Base-by-base conservation (phyloP, 2,329 filamentous ascomycete genomes). In the Incumbomyces lentus region DNA sequence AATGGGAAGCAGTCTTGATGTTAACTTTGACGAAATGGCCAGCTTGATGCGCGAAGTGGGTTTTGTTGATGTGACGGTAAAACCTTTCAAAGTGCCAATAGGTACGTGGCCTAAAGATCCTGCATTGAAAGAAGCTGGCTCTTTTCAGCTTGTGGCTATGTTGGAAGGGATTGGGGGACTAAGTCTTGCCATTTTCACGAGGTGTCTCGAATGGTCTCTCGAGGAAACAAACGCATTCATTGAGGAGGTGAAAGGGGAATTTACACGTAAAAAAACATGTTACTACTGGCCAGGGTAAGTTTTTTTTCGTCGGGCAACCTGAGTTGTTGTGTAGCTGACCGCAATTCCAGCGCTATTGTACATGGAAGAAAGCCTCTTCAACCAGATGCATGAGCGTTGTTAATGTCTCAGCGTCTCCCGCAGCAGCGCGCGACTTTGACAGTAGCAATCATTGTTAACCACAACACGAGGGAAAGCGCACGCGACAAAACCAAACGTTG, bases 101-200 rank as follows among this genome's bases (percentile, higher is more conserved):
- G 62, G 61, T 2, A 45, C 55, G 6, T 64, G 62, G 62, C 52
- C 58, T 1, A 60, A 52, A 36, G 58, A 63, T 34, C 48, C 51
- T 11, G 30, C 49, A 6, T 47, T 62, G 31, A 61, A 63, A 44
- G 53, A 61, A 18, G 47, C 47, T 26, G 51, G 51, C 11, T 39
- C 41, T 14, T 49, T 43, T 38, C 44, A 46, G 4, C 46, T 51
- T 13, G 32, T 50, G 22, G 45, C 47, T 10, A 33, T 54, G 10
- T 19, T 50, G n/a, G 45, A 52, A 33, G 50, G 50, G 3, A 36
- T 54, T 1, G 39, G 47, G 22, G 50, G 52, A 5, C 38, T 54
- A 40, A 50, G 45, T 17, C 29, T 54, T 26, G 47, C 43, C 14
- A 17, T 50, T 14, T 60, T 62, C 46, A 56, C 51, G 3, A 48